These are phyloP conservation scores for Xylaria sp. DNA, from an alignment of 2,329 filamentous ascomycete species.

Conservation along the genomic window DNA sequence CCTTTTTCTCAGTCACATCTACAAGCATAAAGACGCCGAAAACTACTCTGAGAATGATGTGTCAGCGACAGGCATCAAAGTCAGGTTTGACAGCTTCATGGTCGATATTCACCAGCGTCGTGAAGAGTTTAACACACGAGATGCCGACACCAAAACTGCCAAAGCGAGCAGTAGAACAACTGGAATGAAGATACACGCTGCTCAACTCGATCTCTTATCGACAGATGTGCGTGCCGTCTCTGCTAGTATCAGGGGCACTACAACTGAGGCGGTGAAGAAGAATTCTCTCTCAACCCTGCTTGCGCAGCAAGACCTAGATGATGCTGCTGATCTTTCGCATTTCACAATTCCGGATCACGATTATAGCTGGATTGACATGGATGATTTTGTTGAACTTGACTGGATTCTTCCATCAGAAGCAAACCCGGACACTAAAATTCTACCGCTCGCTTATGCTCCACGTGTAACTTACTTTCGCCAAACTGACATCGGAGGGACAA, in stretches of 20 bases:
- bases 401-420: conserved; percentile 93
- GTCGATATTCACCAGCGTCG: conserved; percentile 93
- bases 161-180: conserved; percentile 84
- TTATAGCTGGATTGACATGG: conserved; percentile 98
- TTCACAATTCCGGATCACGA: conserved; percentile 98
- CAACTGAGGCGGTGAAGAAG: conserved; percentile 77
- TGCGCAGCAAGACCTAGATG: conserved; percentile 62
- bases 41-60: conserved; percentile 81
- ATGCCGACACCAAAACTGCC: conserved; percentile 78
- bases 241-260: conserved; percentile 85
- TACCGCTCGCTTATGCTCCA: conserved; percentile 92
- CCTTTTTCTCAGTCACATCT: conserved; percentile 94
- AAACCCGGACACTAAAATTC: conserved; percentile 92
- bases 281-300: conserved; percentile 64
- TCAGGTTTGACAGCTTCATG: conserved; percentile 96
- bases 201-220: conserved; percentile 89
- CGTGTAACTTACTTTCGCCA: conserved; percentile 97
- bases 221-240: conserved; percentile 95
- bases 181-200: conserved; percentile 94
- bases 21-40: conserved; percentile 97
- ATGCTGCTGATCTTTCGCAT: conserved; percentile 78
- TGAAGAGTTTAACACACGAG: conserved; percentile 87
- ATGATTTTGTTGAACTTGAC: conserved; percentile 97
- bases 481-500: conserved; percentile 87
- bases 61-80: conserved; percentile 95